Evolutionary conservation across 352 stramenopile species (phyloP), one percentile per base, ranked within the genome.

Genomic region (Phytophthora citrophthora): DNA sequence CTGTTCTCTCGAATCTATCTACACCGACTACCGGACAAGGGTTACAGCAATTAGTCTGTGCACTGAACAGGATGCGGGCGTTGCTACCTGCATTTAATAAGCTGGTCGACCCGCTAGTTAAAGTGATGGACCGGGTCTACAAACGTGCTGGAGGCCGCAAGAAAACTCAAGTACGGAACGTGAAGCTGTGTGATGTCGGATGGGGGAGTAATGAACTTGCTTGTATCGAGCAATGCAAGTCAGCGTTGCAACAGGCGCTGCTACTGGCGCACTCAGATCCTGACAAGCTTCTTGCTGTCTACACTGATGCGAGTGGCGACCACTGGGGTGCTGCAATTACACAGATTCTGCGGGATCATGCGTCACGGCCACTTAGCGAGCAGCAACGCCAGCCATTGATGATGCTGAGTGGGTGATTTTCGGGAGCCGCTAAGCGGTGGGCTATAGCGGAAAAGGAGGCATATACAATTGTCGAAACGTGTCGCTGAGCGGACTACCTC

Each of bases 1-100:
- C 13, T 8, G 41, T 20, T 5, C 53, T 61, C 5, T 5, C 32
- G n/a, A n/a, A n/a, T n/a, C n/a, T n/a, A n/a, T n/a, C n/a, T n/a
- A n/a, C n/a, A n/a, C n/a, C n/a, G 41, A 40, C 10, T 1, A 61
- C 41, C 2, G 53, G 53, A 16, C 53, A 61, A 16, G 27, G 36
- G 27, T 41, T 61, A 11, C 53, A 52, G 18, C 53, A 61, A 5
- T 61, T 61, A 12, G 53, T 61, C 5, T 61, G 41, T 46, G 53
- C 41, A 24, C 41, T 53, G 2, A 26, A 26, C 1, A 45, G 40
- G 41, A 61, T 61, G 53, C 11, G 53, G 27, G 36, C 31, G 10
- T 52, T 18, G 1, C 20, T 47, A 12, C 41, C 20, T 2, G 29
- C 39, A 3, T 26, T 36, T 26, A 61, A 61, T 26, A 61, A 61